Percentiles rank a stretch among this genome's conserved stretches.
phyloP scores from a whole-genome alignment of 2,329 filamentous ascomycete genomes.

The Fonsecaea multimorphosa region DNA sequence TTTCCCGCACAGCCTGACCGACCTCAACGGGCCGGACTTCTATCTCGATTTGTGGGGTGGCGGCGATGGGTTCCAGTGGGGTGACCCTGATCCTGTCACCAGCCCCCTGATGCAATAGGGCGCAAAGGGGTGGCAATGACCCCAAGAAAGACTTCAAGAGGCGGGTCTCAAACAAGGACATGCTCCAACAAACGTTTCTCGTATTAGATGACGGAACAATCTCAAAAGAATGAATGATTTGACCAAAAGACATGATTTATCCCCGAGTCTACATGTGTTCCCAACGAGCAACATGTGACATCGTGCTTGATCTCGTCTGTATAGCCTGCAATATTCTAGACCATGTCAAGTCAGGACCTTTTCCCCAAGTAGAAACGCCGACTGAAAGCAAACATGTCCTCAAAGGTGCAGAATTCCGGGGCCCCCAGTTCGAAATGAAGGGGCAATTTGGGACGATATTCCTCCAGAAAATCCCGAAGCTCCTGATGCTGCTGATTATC shows the following conservation, averaged over 20 bases:
- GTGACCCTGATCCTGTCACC: neutral
- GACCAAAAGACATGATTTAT: too few relatives aligned
- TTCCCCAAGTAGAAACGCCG: neutral
- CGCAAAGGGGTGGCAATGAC: too few relatives aligned
- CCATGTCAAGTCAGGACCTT: neutral
- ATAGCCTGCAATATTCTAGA: neutral
- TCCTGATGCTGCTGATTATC: neutral
- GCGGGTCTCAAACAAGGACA: too few relatives aligned
- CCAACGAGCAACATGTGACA: too few relatives aligned
- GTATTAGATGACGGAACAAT: too few relatives aligned
- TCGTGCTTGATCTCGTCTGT: too few relatives aligned
- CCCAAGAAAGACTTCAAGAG: too few relatives aligned
- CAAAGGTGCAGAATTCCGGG: slow-evolving; percentile 3
- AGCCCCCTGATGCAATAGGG: too few relatives aligned
- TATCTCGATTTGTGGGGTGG: slow-evolving; percentile 18
- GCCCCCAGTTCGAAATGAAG: neutral
- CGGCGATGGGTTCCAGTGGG: slow-evolving; percentile 19
- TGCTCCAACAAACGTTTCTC: too few relatives aligned
- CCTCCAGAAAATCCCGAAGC: neutral
- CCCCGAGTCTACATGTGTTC: too few relatives aligned
- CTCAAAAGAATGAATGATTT: too few relatives aligned
- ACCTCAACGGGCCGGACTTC: slow-evolving; percentile 24
- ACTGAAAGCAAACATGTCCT: neutral
- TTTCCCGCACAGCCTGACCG: slow-evolving; percentile 27
- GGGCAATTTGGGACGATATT: neutral